Evolutionary conservation across 306 rosid species (phyloP), one percentile per base, ranked within the genome.

Genomic region (Vigna trinervia): DNA sequence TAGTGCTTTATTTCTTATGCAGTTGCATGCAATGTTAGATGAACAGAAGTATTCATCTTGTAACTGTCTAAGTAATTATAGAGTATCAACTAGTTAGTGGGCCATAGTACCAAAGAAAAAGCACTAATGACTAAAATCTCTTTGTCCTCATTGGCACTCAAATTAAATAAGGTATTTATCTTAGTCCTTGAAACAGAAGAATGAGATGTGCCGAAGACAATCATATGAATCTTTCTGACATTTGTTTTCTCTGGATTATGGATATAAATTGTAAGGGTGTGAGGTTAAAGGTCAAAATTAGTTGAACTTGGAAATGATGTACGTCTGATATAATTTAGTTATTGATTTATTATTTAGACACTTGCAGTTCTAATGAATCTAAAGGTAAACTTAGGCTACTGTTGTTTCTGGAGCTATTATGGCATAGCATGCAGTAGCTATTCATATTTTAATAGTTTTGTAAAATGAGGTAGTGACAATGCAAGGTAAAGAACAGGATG

Each of bases 391-490:
- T 14, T 38, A 51, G 36, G 47, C 7, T 71, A 66, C 72, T 23
- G 12, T 38, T 50, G 36, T 17, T 68, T 45, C 14, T 11, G 17
- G 59, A 62, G 47, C 66, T 26, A 7, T 59, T 58, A 52, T 64
- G 20, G 36, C 50, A 70, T 23, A 54, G 32, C 19, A 70, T 17
- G 38, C 39, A 64, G 12, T 45, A 34, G 58, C 67, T 68, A 20
- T n/a, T 26, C 28, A 38, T 58, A 30, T 52, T 36, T 17, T 46
- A 13, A 50, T 65, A 45, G 17, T 65, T 30, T 56, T 73, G 58
- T 41, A 8, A 47, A 70, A 64, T 43, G 79, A 80, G 28, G 47
- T 71, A 60, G 65, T 71, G 51, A 69, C 73, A 34, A 10, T 67
- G 65, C 54, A 57, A 78, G 45, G 46, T 54, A 73, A 17, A 38